Conservation (phyloP, 176 grass and related monocot species). For the Triticum dicoccoides region DNA sequence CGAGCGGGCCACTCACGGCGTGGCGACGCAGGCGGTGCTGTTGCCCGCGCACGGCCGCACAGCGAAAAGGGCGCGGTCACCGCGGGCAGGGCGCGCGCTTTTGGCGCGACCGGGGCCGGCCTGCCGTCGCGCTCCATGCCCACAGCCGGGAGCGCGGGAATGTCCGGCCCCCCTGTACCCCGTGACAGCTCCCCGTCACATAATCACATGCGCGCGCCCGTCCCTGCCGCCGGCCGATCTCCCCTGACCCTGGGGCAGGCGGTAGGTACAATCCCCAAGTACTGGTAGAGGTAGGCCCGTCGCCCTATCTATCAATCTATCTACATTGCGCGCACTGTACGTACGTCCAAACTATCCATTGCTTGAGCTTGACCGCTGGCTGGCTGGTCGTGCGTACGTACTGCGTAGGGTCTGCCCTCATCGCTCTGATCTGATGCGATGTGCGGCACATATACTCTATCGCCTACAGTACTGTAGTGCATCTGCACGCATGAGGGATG, state of each 20-base stretch:
- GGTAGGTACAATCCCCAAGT: background rate
- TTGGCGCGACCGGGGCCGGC: background rate
- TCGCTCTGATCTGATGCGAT: too few species aligned
- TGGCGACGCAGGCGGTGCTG: background rate
- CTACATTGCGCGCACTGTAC: background rate
- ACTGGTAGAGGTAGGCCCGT: background rate
- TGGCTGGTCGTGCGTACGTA: background rate
- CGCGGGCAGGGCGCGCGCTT: background rate
- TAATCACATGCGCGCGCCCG: background rate
- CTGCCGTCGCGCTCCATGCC: background rate
- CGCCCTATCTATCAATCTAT: background rate
- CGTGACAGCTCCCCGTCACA: conserved; percentile 6
- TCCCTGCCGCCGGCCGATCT: background rate
- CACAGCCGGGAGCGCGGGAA: background rate
- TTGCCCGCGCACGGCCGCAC: background rate
- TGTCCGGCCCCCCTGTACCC: background rate
- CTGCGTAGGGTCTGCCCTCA: background rate
- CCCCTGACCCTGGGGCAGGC: background rate
- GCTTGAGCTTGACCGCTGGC: background rate
- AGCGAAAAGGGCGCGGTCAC: background rate
- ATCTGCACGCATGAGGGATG: too few species aligned
- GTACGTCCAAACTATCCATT: background rate
- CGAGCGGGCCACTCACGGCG: too few species aligned
- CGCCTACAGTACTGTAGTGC: too few species aligned
- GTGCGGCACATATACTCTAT: too few species aligned